phyloP scores from a whole-genome alignment of 352 stramenopile species.

The Phytophthora nicotianae region DNA sequence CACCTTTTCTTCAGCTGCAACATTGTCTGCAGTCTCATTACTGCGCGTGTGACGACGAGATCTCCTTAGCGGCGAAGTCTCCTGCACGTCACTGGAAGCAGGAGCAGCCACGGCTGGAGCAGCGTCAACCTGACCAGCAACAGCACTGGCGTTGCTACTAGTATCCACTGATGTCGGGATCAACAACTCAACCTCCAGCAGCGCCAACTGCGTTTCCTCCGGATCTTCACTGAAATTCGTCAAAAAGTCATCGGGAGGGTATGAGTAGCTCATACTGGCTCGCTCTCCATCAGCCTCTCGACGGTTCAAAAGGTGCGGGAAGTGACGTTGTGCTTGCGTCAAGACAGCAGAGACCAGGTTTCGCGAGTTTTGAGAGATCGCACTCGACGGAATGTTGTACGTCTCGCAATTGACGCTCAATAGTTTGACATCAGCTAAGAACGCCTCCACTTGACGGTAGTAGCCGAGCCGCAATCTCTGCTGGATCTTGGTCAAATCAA shows the following conservation, averaged over 20 bases:
- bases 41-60: conserved; percentile 25
- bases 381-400: conserved; percentile 84
- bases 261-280: conserved; percentile 36
- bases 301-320: conserved; percentile 51
- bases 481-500: conserved; percentile 85
- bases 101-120: conserved; percentile 1
- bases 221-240: conserved; percentile 43
- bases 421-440: conserved; percentile 78
- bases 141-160: conserved; percentile 5
- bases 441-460: conserved; percentile 86
- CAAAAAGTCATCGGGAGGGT: conserved; percentile 66
- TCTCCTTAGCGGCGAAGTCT: conserved; percentile 19
- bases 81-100: conserved; percentile 2
- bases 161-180: conserved; percentile 3
- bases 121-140: conserved; percentile 5
- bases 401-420: conserved; percentile 81
- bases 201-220: conserved; percentile 37
- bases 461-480: conserved; percentile 66
- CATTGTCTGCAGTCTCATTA: conserved; percentile 25
- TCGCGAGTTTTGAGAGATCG: conserved; percentile 83
- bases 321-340: conserved; percentile 66
- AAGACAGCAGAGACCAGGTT: conserved; percentile 66
- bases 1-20: conserved; percentile 15
- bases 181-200: conserved; percentile 38
- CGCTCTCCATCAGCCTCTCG: conserved; percentile 26